A percentile compares a stretch with the other conserved stretches of the same genome.
phyloP scores from a whole-genome alignment of 1,139 yeast species.

The Lizanozyma gosingica region DNA sequence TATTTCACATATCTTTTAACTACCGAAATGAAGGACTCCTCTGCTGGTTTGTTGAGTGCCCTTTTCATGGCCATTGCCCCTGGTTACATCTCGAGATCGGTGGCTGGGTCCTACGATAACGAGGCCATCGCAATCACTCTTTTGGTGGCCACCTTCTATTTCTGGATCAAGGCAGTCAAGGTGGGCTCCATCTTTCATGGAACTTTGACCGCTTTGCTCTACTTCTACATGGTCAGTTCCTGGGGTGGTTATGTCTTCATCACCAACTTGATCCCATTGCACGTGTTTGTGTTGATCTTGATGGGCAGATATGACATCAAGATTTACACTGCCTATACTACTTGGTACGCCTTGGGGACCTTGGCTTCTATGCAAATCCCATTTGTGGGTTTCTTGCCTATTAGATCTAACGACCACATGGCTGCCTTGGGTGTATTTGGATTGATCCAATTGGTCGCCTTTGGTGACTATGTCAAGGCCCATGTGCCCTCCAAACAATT shows the following conservation, averaged over 20 bases:
- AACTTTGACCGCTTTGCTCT: constrained; percentile 74
- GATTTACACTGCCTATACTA: constrained; percentile 83
- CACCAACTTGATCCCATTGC: constrained; percentile 94
- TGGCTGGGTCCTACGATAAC: constrained; percentile 97
- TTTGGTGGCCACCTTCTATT: constrained; percentile 88
- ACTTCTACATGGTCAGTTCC: constrained; percentile 99
- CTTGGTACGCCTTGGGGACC: constrained; percentile 97
- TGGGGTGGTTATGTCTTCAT: constrained; percentile 99
- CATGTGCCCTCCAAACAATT: constrained; percentile 70
- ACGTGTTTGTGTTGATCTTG: constrained; percentile 77
- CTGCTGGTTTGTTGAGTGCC: constrained; percentile 89
- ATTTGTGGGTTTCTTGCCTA: constrained; percentile 94
- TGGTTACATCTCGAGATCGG: constrained; percentile 96
- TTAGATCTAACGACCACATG: constrained; percentile 97
- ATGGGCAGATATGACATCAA: constrained; percentile 92
- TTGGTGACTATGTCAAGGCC: constrained; percentile 74
- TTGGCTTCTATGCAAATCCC: constrained; percentile 98
- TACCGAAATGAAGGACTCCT: constrained; percentile 78
- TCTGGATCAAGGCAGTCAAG: constrained; percentile 92
- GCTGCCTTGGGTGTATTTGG: constrained; percentile 98
- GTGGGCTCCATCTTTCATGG: constrained; percentile 85
- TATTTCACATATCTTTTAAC: constrained; percentile 86
- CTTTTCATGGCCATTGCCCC: constrained; percentile 97
- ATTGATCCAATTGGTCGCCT: constrained; percentile 78
- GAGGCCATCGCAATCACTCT: constrained; percentile 98